These are phyloP conservation scores for Coemansia reversa DNA, from an alignment of 192 early-diverging fungal genomes.

Conservation along the genomic window DNA sequence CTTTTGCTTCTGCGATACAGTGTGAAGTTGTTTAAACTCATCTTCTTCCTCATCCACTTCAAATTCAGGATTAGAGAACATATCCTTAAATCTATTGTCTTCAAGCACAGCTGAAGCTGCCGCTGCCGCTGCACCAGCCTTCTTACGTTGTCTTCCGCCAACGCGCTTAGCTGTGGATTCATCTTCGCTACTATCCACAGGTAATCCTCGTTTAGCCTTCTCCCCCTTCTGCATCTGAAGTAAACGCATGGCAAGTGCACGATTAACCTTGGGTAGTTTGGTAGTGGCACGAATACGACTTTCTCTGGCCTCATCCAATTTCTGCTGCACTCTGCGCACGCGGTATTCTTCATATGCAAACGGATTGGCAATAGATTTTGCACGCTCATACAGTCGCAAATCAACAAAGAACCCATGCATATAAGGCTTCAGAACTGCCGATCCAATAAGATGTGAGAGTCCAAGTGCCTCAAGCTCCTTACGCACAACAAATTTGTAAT, in stretches of 20 bases:
- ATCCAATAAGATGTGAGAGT: constrained; percentile 89
- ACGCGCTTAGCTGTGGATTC: constrained; percentile 35
- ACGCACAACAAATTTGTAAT: constrained; percentile 96
- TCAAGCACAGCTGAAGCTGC: constrained; percentile 61
- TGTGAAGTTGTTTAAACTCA: constrained; percentile 71
- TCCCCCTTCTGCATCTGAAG: constrained; percentile 48
- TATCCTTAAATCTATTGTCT: constrained; percentile 81
- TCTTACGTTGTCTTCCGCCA: constrained; percentile 52
- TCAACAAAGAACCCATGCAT: constrained; percentile 99
- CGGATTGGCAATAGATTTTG: constrained; percentile 92
- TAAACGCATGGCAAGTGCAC: constrained; percentile 75
- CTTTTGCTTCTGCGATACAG: constrained; percentile 17
- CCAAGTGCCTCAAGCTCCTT: constrained; percentile 83
- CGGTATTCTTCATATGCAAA: constrained; percentile 94
- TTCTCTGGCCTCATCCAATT: constrained; percentile 78
- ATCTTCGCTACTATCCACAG: constrained; percentile 5
- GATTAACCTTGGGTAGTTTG: constrained; percentile 92
- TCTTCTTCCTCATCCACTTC: constrained; percentile 79
- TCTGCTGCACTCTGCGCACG: constrained; percentile 72
- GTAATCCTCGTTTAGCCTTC: constrained; percentile 25
- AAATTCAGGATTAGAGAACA: constrained; percentile 92
- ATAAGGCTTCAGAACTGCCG: constrained; percentile 89
- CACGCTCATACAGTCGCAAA: constrained; percentile 91
- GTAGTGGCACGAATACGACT: constrained; percentile 85
- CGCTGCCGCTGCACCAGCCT: constrained; percentile 51